Percentiles rank a stretch among this genome's conserved stretches.
phyloP scores from a whole-genome alignment of 805 yeast genomes.

The Priceomyces castillae region DNA sequence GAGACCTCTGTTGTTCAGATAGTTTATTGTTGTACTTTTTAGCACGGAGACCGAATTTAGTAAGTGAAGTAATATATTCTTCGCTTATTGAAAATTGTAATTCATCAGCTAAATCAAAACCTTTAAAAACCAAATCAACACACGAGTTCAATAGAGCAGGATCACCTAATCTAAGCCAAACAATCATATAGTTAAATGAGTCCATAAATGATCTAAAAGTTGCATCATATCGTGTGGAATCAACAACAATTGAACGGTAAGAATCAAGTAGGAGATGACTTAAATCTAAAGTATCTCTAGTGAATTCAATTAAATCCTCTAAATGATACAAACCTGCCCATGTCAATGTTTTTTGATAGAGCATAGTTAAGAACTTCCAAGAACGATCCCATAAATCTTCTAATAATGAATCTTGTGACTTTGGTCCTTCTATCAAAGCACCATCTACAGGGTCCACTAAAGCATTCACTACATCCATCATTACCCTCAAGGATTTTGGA shows the following conservation, averaged over 20 bases:
- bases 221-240: conserved; percentile 17
- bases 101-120: conserved; percentile 62
- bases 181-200: conserved; percentile 67
- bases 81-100: conserved; percentile 51
- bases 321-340: conserved; percentile 73
- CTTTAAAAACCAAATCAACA: conserved; percentile 63
- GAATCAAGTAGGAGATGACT: conserved; percentile 68
- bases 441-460: conserved; percentile 69
- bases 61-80: conserved; percentile 52
- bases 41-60: conserved; percentile 63
- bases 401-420: conserved; percentile 10
- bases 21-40: conserved; percentile 69
- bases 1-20: conserved; percentile 61
- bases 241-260: conserved; percentile 42
- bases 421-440: conserved; percentile 26
- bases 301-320: conserved; percentile 67
- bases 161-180: conserved; percentile 84
- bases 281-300: conserved; percentile 81
- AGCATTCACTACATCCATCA: conserved; percentile 68
- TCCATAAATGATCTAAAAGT: conserved; percentile 51
- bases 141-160: conserved; percentile 68
- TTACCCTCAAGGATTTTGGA: conserved; percentile 68
- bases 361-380: conserved; percentile 72
- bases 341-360: conserved; percentile 60
- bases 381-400: conserved; percentile 59